Evolutionary conservation across 306 rosid species (phyloP).

Genomic region (Trifolium subterraneum): DNA sequence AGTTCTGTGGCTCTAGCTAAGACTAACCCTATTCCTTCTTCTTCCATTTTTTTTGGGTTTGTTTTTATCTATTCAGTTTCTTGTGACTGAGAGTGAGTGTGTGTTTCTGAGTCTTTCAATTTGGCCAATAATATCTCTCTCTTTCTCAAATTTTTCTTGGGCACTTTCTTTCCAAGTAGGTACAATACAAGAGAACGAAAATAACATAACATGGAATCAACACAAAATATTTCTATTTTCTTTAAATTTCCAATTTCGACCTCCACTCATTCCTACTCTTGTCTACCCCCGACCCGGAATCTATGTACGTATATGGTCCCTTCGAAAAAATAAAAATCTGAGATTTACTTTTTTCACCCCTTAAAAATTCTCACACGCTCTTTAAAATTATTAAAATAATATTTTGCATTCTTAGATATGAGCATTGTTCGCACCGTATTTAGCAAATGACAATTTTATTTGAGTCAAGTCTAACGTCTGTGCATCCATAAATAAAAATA

Average conservation of each 20-base stretch:
- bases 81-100: background rate
- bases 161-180: background rate
- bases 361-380: too few relatives aligned
- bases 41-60: slow-evolving; percentile 55
- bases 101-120: background rate
- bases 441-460: too few relatives aligned
- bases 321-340: too few relatives aligned
- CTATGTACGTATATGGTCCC: background rate
- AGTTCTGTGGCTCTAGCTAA: slow-evolving; percentile 93
- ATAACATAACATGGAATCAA: background rate
- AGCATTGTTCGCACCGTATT: too few relatives aligned
- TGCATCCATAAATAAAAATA: too few relatives aligned
- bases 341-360: too few relatives aligned
- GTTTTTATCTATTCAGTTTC: background rate
- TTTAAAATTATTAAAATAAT: too few relatives aligned
- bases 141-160: background rate
- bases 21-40: slow-evolving; percentile 83
- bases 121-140: background rate
- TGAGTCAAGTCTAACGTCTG: too few relatives aligned
- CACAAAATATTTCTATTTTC: background rate
- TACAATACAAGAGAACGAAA: background rate
- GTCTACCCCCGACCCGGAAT: background rate
- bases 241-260: background rate
- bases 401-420: too few relatives aligned
- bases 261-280: background rate